phyloP scores from a whole-genome alignment of 1,284 basidiomycete genomes.

The Sporisorium graminicola region DNA sequence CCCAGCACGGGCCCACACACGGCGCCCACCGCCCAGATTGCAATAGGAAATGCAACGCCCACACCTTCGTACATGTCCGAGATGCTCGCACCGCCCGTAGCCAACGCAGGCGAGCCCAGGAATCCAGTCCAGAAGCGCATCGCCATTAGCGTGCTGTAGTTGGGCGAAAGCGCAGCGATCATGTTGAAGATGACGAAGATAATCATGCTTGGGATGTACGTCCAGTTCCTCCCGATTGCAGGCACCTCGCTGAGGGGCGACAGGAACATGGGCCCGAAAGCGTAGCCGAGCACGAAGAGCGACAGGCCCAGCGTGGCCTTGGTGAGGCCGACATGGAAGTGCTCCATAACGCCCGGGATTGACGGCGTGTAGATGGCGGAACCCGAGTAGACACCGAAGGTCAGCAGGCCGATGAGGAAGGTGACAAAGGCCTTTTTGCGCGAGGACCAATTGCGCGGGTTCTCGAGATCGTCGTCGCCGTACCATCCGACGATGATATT shows the following conservation, averaged over 20 bases:
- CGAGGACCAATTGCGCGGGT: conserved; percentile 48
- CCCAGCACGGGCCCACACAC: conserved; percentile 59
- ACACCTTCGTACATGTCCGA: conserved; percentile 60
- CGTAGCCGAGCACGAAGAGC: conserved; percentile 75
- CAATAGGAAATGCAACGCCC: conserved; percentile 63
- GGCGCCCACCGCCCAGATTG: conserved; percentile 66
- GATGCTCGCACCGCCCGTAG: conserved; percentile 54
- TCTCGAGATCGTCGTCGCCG: conserved; percentile 47
- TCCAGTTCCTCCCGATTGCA: conserved; percentile 71
- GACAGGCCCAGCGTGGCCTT: conserved; percentile 81
- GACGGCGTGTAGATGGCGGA: conserved; percentile 52
- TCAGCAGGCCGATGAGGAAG: conserved; percentile 28
- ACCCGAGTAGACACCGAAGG: conserved; percentile 51
- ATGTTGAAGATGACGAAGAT: conserved; percentile 47
- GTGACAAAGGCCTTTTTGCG: conserved; percentile 50
- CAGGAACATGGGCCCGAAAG: conserved; percentile 66
- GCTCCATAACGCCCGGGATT: conserved; percentile 70
- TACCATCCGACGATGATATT: conserved; percentile 71
- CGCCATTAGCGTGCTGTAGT: conserved; percentile 62
- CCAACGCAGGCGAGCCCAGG: conserved; percentile 64
- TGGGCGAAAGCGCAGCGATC: conserved; percentile 55
- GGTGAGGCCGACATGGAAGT: conserved; percentile 76
- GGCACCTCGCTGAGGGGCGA: conserved; percentile 75
- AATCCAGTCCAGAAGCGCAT: conserved; percentile 63
- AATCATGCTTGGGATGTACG: conserved; percentile 51